Percentiles rank a stretch among this genome's conserved stretches.
phyloP scores from a whole-genome alignment of 1,284 basidiomycete genomes.

The Leccinum subspadiceum region DNA sequence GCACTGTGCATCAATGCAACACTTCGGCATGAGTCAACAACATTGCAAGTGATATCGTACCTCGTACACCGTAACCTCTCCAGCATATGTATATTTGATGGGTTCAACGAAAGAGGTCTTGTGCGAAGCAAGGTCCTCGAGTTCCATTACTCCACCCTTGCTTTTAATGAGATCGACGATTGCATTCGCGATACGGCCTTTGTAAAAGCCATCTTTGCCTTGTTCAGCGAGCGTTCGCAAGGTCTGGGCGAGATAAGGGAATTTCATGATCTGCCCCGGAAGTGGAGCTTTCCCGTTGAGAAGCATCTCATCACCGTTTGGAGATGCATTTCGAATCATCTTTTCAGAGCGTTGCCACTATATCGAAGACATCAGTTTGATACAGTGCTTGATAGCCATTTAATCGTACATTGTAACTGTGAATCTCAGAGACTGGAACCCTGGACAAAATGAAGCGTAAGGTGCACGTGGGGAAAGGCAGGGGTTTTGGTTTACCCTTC shows the following conservation, averaged over 20 bases:
- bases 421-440: conserved; percentile 79
- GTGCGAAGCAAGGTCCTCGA: conserved; percentile 84
- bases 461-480: conserved; percentile 5
- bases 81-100: conserved; percentile 85
- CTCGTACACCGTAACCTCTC: conserved; percentile 83
- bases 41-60: conserved; percentile 39
- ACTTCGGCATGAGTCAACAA: background rate
- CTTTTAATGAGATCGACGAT: conserved; percentile 84
- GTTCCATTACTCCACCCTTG: conserved; percentile 87
- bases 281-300: conserved; percentile 77
- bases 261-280: conserved; percentile 74
- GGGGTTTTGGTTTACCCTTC: conserved; percentile 60
- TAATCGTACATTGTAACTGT: conserved; percentile 55
- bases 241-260: conserved; percentile 81
- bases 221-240: conserved; percentile 78
- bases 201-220: conserved; percentile 92
- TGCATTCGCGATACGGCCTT: conserved; percentile 83
- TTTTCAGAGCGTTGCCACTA: conserved; percentile 78
- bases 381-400: background rate
- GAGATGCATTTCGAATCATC: conserved; percentile 78
- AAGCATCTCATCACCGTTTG: conserved; percentile 83
- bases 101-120: conserved; percentile 81
- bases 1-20: conserved; percentile 48
- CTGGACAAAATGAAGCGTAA: conserved; percentile 35
- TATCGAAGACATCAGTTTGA: conserved; percentile 10